Evolutionary conservation across 495 filamentous ascomycete species (phyloP), one percentile per base, ranked within the genome.

Genomic region (Aspergillus diversus): DNA sequence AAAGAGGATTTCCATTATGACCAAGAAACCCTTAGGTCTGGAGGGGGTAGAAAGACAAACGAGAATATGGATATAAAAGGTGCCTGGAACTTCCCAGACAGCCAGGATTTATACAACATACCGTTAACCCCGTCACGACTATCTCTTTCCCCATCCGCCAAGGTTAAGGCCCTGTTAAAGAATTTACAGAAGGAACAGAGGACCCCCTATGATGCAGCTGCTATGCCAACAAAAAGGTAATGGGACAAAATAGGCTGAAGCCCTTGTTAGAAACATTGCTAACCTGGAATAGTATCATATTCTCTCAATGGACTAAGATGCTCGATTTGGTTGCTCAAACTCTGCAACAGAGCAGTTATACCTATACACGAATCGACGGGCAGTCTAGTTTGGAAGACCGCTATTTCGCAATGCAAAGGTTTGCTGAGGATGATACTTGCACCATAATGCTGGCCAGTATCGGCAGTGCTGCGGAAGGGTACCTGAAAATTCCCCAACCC

Each of bases 391-490:
- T 55, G 5, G 8, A 11, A 33, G 15, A 27, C 8, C 52, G 52
- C 15, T 5, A 55, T 7, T 37, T 33, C 1, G 52, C 31, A 39
- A 55, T 55, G 15, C 6, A 37, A 17, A 55, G 15, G 13, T 55
- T 55, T 17, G 21, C 6, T 55, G 5, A 39, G 9, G 52, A 55
- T 39, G 6, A 5, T 5, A 2, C 5, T 33, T 55, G 52, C 31
- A 55, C 52, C 34, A 33, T 55, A n/a, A 55, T 55, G 52, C 32
- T 55, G 34, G 52, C 52, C 5, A 55, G 52, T 55, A 55, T 55
- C 16, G 52, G 52, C 13, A 55, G 52, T 33, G 52, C 52, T 9
- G 52, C 52, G 5, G 52, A 55, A 37, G 52, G 52, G 52, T 55
- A 16, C 21, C 2, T 13, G 32, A 7, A 37, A 4, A 43, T 43